Base-by-base conservation (phyloP, 1,284 basidiomycete species). In the Megacollybia platyphylla region DNA sequence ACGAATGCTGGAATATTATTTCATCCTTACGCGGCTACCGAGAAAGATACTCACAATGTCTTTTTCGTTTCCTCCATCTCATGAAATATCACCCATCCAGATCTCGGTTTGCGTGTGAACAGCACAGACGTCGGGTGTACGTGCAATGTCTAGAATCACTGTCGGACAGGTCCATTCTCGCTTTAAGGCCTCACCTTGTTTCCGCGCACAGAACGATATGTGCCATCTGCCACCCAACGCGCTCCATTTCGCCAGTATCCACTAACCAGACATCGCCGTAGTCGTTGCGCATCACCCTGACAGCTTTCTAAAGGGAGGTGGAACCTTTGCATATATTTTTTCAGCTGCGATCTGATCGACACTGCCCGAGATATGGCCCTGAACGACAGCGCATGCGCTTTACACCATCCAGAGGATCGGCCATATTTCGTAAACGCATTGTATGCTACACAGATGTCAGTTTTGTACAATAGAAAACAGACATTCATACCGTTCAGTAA, bases 11-110 rank as follows among this genome's bases (percentile, higher is more conserved):
- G 13, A 17, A 11, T n/a, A 28, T 27, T 20, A 37, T 27, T 31
- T 35, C 39, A 48, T 43, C 39, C 41, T 13, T 37, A 11, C 9
- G 37, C 7, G 29, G 10, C 43, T 27, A 2, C 13, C 10, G 36
- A 29, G 39, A 30, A 24, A 10, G 5, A 15, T 43, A 35, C 81
- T 52, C 53, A 87, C 85, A 87, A 82, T 24, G 76, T 81, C 61
- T 94, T 97, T 50, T 88, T 92, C 1, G 94, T 97, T 60, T 97
- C 91, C 52, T 94, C 79, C 61, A 97, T 84, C 58, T 98, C 93
- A 56, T 96, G 90, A 56, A 85, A 98, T 17, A 98, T 70, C 5
- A 97, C 88, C 88, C 90, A 98, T 7, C 87, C 87, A 0, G 84
- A 84, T 11, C 78, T 70, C 1, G 94, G 87, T 52, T 87, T 89